Conservation (phyloP, 1,284 basidiomycete genomes). For the Apiotrichum mycotoxinovorans region DNA sequence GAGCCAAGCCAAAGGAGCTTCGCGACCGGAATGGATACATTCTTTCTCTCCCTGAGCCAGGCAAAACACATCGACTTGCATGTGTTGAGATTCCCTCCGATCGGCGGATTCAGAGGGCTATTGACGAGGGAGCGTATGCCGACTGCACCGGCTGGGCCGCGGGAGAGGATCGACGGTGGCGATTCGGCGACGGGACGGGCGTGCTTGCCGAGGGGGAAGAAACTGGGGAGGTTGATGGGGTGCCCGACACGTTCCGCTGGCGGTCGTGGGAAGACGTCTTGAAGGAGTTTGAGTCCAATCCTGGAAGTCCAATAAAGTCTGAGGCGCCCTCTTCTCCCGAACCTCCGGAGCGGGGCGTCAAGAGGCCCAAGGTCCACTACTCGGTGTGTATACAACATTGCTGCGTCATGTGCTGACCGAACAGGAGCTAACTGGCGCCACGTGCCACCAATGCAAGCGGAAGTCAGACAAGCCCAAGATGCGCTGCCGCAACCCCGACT, state of each 20-base stretch:
- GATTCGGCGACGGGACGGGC: slow-evolving; percentile 28
- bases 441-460: slow-evolving; percentile 47
- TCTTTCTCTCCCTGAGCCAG: slow-evolving; percentile 25
- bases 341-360: background rate
- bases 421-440: slow-evolving; percentile 26
- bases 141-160: slow-evolving; percentile 26
- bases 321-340: background rate
- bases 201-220: slow-evolving; percentile 19
- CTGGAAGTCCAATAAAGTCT: background rate
- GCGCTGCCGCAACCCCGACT: slow-evolving; percentile 41
- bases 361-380: slow-evolving; percentile 14
- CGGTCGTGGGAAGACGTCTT: background rate
- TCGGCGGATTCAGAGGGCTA: slow-evolving; percentile 19
- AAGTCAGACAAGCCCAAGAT: slow-evolving; percentile 41
- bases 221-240: slow-evolving; percentile 23
- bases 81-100: slow-evolving; percentile 37
- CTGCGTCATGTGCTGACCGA: background rate
- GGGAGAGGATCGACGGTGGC: slow-evolving; percentile 35
- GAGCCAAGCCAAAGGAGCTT: background rate
- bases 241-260: slow-evolving; percentile 19
- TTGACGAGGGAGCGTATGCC: slow-evolving; percentile 32
- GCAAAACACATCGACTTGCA: slow-evolving; percentile 32
- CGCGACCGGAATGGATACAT: slow-evolving; percentile 35
- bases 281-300: background rate
- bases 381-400: slow-evolving; percentile 18